phyloP scores from a whole-genome alignment of 202 grass and related monocot genomes.

The Brachypodium distachyon region DNA sequence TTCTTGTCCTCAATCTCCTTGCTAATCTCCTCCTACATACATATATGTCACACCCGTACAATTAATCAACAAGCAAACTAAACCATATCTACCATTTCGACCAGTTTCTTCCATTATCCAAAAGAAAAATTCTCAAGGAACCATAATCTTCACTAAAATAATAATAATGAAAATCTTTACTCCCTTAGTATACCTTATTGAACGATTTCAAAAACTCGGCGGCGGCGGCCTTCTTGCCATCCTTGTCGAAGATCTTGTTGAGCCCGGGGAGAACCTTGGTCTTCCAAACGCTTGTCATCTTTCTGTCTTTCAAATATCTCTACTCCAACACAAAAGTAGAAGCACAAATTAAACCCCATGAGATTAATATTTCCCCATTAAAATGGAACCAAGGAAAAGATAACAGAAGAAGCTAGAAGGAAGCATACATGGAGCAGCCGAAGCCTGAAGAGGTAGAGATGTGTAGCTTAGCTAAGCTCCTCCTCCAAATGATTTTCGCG shows the following conservation, averaged over 20 bases:
- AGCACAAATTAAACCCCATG: neutral
- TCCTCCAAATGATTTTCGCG: neutral
- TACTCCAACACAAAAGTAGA: neutral
- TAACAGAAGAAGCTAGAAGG: neutral
- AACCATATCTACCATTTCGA: neutral
- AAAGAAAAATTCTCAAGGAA: too few relatives aligned
- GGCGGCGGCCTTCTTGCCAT: slow-evolving; percentile 76
- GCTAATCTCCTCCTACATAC: slow-evolving; percentile 54
- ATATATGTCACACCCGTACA: neutral
- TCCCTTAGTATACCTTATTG: slow-evolving; percentile 45
- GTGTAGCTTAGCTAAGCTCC: too few relatives aligned
- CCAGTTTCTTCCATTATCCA: too few relatives aligned
- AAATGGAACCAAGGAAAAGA: neutral
- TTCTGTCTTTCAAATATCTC: neutral
- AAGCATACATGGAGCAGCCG: slow-evolving; percentile 9
- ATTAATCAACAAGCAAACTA: neutral
- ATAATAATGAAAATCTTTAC: neutral
- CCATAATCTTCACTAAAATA: neutral
- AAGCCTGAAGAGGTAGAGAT: neutral
- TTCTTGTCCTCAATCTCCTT: slow-evolving; percentile 91
- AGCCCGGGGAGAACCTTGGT: slow-evolving; percentile 60
- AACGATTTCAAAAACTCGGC: slow-evolving; percentile 68
- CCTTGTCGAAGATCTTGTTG: slow-evolving; percentile 71
- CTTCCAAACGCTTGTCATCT: slow-evolving; percentile 66
- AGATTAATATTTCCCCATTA: neutral